Evolutionary conservation across 1,139 yeast genomes (phyloP).

Genomic region (Suhomyces maxii): DNA sequence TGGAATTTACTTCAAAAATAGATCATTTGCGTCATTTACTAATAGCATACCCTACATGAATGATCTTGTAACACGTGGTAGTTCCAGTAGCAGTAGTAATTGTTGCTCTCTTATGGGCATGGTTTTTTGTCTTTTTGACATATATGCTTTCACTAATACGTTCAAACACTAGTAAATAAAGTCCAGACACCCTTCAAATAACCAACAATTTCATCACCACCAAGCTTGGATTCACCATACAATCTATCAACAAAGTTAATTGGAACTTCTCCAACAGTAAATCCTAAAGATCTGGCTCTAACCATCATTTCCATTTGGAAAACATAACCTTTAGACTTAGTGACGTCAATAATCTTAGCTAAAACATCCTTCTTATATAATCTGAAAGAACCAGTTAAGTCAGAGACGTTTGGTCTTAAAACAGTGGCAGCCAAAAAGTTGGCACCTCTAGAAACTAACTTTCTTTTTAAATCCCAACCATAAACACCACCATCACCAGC

Average conservation of each 20-base stretch:
- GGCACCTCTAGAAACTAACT: slow-evolving; percentile 78
- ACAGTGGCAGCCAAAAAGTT: slow-evolving; percentile 74
- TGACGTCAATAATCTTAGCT: slow-evolving; percentile 64
- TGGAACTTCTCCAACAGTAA: slow-evolving; percentile 77
- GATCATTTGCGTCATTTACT: no score
- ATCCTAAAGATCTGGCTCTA: slow-evolving; percentile 71
- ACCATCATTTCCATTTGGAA: slow-evolving; percentile 93
- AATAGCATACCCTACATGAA: no score
- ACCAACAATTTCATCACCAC: slow-evolving; percentile 80
- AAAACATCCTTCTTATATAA: slow-evolving; percentile 72
- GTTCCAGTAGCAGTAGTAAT: no score
- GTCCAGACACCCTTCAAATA: slow-evolving; percentile 76
- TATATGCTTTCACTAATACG: background rate
- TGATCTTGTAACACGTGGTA: no score
- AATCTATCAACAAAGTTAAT: slow-evolving; percentile 78
- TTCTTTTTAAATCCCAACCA: slow-evolving; percentile 85
- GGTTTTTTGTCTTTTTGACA: no score
- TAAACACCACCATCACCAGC: slow-evolving; percentile 83
- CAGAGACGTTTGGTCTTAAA: slow-evolving; percentile 72
- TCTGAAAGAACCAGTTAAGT: slow-evolving; percentile 78
- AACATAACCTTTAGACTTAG: slow-evolving; percentile 78
- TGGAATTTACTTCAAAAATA: background rate
- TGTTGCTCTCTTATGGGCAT: no score
- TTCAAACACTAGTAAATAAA: slow-evolving; percentile 60
- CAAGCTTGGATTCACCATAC: slow-evolving; percentile 78